These are phyloP conservation scores for Penicillium fimorum DNA, from an alignment of 495 filamentous ascomycete genomes.

Conservation along the genomic window DNA sequence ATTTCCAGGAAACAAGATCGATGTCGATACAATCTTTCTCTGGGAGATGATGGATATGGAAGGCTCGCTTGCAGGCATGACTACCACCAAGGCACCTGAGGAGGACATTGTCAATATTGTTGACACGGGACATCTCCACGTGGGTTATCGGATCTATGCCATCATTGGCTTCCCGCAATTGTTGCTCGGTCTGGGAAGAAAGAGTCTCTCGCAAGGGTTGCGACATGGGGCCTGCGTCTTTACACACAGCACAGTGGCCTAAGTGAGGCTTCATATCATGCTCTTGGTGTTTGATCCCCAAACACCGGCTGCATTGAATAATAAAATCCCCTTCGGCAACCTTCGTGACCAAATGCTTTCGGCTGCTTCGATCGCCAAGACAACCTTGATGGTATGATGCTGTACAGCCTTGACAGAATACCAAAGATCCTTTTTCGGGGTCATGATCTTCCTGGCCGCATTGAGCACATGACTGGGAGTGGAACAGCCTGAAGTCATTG, in stretches of 20 bases:
- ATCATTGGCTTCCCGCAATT: constrained; percentile 69
- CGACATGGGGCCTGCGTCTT: constrained; percentile 58
- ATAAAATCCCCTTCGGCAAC: constrained; percentile 73
- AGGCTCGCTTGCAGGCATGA: constrained; percentile 67
- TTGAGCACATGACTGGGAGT: constrained; percentile 69
- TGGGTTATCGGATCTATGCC: constrained; percentile 72
- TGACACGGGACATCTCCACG: constrained; percentile 61
- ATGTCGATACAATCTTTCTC: constrained; percentile 38
- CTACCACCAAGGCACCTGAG: constrained; percentile 63
- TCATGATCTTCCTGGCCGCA: constrained; percentile 58
- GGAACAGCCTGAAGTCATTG: constrained; percentile 62
- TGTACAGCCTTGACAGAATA: constrained; percentile 91
- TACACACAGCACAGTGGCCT: constrained; percentile 68
- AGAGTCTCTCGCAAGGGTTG: constrained; percentile 65
- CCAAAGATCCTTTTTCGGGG: constrained; percentile 57
- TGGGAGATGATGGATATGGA: constrained; percentile 76
- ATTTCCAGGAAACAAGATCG: constrained; percentile 72
- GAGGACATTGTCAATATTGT: constrained; percentile 71
- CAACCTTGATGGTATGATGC: constrained; percentile 78
- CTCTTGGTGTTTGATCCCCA: constrained; percentile 63
- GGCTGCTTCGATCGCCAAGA: constrained; percentile 64
- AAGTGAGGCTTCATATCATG: constrained; percentile 67
- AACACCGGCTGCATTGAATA: constrained; percentile 84
- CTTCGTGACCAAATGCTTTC: constrained; percentile 96
- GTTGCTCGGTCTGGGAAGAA: constrained; percentile 76